These are phyloP conservation scores for Polyporus tsugae DNA, from an alignment of 1,284 basidiomycete species.

Conservation along the genomic window DNA sequence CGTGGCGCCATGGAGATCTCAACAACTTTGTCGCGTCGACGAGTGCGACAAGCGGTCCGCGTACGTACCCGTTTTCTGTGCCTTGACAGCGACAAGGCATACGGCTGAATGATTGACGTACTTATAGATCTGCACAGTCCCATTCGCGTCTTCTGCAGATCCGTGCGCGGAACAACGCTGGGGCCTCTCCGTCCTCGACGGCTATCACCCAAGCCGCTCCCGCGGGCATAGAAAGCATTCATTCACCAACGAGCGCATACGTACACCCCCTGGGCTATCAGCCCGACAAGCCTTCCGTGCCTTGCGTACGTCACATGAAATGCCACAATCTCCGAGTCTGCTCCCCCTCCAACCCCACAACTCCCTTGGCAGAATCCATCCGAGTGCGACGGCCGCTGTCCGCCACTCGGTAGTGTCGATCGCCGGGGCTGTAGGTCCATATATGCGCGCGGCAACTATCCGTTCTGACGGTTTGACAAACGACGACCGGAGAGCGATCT, in stretches of 20 bases:
- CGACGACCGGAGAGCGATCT: background rate
- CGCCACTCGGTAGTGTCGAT: background rate
- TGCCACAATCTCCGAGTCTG: background rate
- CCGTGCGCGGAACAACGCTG: background rate
- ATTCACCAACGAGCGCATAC: background rate
- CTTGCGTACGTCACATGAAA: background rate
- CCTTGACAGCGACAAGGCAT: background rate
- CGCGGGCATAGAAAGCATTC: background rate
- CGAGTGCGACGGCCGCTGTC: background rate
- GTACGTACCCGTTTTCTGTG: background rate
- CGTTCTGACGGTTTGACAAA: background rate
- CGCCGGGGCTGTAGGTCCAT: slow-evolving; percentile 2
- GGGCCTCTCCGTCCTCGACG: background rate
- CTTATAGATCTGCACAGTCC: background rate
- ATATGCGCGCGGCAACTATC: background rate
- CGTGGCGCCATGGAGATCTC: background rate
- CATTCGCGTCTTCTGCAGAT: background rate
- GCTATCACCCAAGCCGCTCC: background rate
- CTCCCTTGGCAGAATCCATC: background rate
- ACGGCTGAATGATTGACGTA: slow-evolving; percentile 3
- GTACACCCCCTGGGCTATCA: background rate
- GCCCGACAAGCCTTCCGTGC: background rate
- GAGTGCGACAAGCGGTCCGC: slow-evolving; percentile 1
- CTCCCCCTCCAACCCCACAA: background rate
- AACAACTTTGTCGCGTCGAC: background rate